phyloP scores from a whole-genome alignment of 208 protist species.

The Herpetomonas muscarum region DNA sequence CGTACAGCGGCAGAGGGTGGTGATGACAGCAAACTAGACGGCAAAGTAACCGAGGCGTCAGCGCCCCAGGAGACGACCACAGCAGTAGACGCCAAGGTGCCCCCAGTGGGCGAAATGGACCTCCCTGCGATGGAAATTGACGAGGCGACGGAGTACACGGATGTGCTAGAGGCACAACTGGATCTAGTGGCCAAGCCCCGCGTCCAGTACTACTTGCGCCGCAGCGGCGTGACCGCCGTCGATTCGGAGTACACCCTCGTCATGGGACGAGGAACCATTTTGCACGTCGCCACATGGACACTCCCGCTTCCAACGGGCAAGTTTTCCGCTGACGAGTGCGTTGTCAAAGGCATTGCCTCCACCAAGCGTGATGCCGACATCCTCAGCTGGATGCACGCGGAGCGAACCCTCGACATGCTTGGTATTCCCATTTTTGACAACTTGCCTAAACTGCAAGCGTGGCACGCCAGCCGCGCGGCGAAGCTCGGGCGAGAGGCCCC shows the following conservation, averaged over 20 bases:
- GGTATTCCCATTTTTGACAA: constrained; percentile 80
- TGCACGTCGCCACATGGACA: constrained; percentile 23
- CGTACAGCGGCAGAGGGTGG: background rate
- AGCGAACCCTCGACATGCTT: constrained; percentile 66
- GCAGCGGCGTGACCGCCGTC: constrained; percentile 17
- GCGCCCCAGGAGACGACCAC: no score
- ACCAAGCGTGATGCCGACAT: constrained; percentile 81
- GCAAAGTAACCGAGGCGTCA: no score
- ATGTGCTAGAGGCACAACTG: constrained; percentile 44
- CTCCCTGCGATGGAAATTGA: background rate
- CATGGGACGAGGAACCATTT: constrained; percentile 21
- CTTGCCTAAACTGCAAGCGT: constrained; percentile 68
- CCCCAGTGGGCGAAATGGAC: background rate
- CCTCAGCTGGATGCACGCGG: constrained; percentile 90
- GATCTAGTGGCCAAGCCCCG: constrained; percentile 60
- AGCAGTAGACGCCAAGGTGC: no score
- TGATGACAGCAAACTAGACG: background rate
- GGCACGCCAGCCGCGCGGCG: constrained; percentile 48
- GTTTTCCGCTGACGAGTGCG: constrained; percentile 2
- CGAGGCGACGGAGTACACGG: constrained; percentile 12
- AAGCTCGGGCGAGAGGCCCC: constrained; percentile 41
- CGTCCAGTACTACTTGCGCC: constrained; percentile 82
- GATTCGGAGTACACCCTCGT: constrained; percentile 11
- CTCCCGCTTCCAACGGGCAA: constrained; percentile 2
- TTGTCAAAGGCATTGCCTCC: constrained; percentile 47